Evolutionary conservation across 371 early-diverging fungal species (phyloP).

Genomic region (Lichtheimia corymbifera): DNA sequence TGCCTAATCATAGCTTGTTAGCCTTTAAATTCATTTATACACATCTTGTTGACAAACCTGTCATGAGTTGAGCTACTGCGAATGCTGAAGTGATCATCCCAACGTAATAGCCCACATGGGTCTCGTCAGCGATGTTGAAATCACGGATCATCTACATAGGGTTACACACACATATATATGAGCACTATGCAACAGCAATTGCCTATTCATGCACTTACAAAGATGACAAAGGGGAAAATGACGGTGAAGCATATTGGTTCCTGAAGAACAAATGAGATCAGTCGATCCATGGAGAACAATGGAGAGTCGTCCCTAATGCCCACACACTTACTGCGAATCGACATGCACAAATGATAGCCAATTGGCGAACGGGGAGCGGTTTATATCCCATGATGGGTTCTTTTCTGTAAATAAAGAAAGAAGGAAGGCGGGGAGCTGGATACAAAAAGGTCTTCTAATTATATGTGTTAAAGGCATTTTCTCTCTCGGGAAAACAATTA

Average conservation of each 20-base stretch:
- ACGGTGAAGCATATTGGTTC: conserved; percentile 68
- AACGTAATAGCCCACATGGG: conserved; percentile 67
- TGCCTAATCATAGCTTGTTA: conserved; percentile 17
- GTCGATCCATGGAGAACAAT: background rate
- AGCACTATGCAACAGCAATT: background rate
- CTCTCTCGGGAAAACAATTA: too few species aligned
- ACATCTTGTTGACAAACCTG: conserved; percentile 21
- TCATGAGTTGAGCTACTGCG: conserved; percentile 63
- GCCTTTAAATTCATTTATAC: background rate
- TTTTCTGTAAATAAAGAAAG: background rate
- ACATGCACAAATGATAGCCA: conserved; percentile 57
- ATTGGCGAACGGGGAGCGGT: conserved; percentile 57
- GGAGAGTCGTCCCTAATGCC: background rate
- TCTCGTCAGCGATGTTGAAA: conserved; percentile 56
- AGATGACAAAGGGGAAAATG: conserved; percentile 59
- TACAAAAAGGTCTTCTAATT: background rate
- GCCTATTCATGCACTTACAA: conserved; percentile 13
- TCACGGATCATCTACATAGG: conserved; percentile 57
- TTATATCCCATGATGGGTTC: conserved; percentile 8
- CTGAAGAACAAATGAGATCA: conserved; percentile 26
- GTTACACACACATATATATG: background rate
- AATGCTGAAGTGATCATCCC: conserved; percentile 68
- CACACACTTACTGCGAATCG: conserved; percentile 40
- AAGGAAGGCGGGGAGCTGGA: background rate
- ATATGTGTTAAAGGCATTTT: background rate